Evolutionary conservation across 352 stramenopile species (phyloP).

Genomic region (Phytophthora idaei): DNA sequence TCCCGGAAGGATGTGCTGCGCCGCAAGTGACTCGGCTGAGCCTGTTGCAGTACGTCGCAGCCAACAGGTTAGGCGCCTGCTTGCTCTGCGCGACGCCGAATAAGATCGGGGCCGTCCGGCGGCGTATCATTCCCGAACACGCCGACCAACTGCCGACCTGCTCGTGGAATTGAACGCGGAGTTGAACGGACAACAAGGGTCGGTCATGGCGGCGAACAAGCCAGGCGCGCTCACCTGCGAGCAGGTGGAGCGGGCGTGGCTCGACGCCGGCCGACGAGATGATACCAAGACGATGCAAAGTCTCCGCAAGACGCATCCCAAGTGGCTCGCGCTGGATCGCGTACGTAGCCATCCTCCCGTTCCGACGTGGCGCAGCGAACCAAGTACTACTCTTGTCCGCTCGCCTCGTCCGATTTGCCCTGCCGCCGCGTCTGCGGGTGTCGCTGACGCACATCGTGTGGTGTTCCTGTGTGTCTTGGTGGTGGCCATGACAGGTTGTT

Average conservation of each 20-base stretch:
- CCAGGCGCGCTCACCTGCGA: conserved; percentile 4
- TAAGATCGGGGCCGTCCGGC: conserved; percentile 15
- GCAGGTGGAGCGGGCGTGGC: conserved; percentile 34
- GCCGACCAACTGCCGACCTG: conserved; percentile 31
- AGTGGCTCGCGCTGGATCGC: conserved; percentile 37
- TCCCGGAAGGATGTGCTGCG: conserved; percentile 28
- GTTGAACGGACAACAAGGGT: not conserved
- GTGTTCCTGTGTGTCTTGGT: conserved; percentile 8
- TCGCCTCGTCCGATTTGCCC: conserved; percentile 34
- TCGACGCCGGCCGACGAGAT: conserved; percentile 31
- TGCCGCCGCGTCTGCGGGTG: conserved; percentile 25
- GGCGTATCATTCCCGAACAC: conserved; percentile 34
- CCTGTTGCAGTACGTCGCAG: not conserved
- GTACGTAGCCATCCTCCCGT: conserved; percentile 33
- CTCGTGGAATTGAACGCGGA: conserved; percentile 26
- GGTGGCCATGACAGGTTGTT: conserved; percentile 26
- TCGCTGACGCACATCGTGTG: conserved; percentile 26
- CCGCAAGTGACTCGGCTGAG: conserved; percentile 27
- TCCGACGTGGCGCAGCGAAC: conserved; percentile 10
- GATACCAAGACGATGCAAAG: conserved; percentile 35
- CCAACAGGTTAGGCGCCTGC: conserved; percentile 6
- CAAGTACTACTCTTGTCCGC: conserved; percentile 40
- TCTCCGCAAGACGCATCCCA: conserved; percentile 37
- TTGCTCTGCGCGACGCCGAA: conserved; percentile 5
- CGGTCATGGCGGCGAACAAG: conserved; percentile 30